These are phyloP conservation scores for Carnegiea gigantea DNA, from an alignment of 179 eudicot species.

Conservation along the genomic window DNA sequence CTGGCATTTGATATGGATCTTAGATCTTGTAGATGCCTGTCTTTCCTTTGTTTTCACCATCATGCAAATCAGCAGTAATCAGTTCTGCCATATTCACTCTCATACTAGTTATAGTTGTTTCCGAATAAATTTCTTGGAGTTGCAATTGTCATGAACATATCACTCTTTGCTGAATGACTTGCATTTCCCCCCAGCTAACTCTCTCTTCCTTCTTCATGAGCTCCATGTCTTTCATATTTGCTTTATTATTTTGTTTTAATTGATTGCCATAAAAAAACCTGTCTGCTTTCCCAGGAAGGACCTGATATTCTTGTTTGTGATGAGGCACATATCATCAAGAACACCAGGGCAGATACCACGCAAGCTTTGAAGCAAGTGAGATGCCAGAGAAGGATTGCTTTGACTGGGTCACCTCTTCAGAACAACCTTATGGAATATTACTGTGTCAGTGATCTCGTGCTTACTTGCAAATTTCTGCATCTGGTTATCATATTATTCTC, in stretches of 20 bases:
- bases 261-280: neutral
- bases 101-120: neutral
- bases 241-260: neutral
- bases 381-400: conserved; percentile 95
- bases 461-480: neutral
- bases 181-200: no score
- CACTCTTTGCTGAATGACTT: no score
- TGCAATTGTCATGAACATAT: neutral
- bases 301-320: conserved; percentile 99
- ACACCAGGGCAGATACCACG: conserved; percentile 82
- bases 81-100: neutral
- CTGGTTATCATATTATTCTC: neutral
- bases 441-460: conserved; percentile 61
- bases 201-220: neutral
- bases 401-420: conserved; percentile 99
- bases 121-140: neutral
- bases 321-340: conserved; percentile 98
- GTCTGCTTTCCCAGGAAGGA: conserved; percentile 66
- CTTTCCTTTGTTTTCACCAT: neutral
- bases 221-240: neutral
- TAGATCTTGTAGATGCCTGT: neutral
- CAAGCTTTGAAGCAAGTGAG: conserved; percentile 91
- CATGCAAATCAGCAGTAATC: neutral
- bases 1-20: neutral
- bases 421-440: conserved; percentile 99